Conservation (phyloP, 1,139 yeast species). For the Geotrichum bryndzae region DNA sequence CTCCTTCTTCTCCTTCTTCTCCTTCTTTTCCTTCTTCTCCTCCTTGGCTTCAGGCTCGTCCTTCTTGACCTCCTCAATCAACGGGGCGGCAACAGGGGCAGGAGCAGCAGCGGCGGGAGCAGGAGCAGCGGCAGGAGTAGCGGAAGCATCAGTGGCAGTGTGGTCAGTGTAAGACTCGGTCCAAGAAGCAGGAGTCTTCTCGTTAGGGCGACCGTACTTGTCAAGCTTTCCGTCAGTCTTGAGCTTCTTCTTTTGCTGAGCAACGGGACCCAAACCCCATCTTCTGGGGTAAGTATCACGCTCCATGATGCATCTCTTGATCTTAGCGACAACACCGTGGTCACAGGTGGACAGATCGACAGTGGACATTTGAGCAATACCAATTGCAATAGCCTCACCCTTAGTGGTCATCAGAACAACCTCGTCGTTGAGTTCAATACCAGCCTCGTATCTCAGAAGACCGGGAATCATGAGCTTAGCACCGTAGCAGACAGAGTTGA, state of each 20-base stretch:
- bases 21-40: conserved; percentile 51
- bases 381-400: conserved; percentile 99
- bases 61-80: conserved; percentile 31
- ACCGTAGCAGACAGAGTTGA: conserved; percentile 97
- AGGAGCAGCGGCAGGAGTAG: conserved; percentile 44
- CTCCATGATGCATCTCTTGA: conserved; percentile 98
- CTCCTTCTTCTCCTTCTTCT: conserved; percentile 54
- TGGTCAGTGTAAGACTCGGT: conserved; percentile 79
- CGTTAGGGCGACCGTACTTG: conserved; percentile 88
- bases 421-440: conserved; percentile 94
- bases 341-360: conserved; percentile 95
- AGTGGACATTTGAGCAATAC: conserved; percentile 97
- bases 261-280: conserved; percentile 99
- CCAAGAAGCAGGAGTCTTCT: conserved; percentile 91
- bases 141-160: conserved; percentile 46
- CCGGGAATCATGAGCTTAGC: conserved; percentile 99
- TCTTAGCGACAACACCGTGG: conserved; percentile 97
- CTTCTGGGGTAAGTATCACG: conserved; percentile 98
- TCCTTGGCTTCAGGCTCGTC: conserved; percentile 37
- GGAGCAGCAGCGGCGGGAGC: conserved; percentile 41
- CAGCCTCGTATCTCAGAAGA: conserved; percentile 93
- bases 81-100: conserved; percentile 34
- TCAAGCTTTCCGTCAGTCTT: conserved; percentile 97
- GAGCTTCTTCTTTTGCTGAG: conserved; percentile 96
- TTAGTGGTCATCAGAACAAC: conserved; percentile 97